These are phyloP conservation scores for Candida khao-thaluensis DNA, from an alignment of 805 yeast genomes.

Conservation along the genomic window DNA sequence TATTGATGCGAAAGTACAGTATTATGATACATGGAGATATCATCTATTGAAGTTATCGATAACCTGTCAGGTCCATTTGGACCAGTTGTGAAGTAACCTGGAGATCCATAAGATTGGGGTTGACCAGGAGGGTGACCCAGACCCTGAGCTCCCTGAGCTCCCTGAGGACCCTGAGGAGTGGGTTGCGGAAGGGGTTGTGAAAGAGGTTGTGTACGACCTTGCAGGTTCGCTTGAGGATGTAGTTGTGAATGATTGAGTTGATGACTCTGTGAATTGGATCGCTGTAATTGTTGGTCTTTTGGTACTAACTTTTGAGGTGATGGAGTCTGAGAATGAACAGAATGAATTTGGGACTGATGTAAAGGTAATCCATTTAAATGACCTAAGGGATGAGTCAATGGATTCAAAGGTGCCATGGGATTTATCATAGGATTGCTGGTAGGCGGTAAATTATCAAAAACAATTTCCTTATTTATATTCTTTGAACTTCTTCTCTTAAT, in stretches of 20 bases:
- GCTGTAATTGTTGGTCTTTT: too few species aligned
- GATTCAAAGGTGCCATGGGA: constrained; percentile 1
- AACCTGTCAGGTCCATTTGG: constrained; percentile 5
- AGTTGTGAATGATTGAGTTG: constrained; percentile 1
- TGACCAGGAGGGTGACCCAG: constrained; percentile 1
- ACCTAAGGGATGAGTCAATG: background rate
- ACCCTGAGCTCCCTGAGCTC: too few species aligned
- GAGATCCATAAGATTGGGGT: constrained; percentile 1
- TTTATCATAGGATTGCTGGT: constrained; percentile 8
- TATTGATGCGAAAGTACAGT: constrained; percentile 5
- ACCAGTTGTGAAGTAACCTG: constrained; percentile 2
- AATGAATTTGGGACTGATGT: background rate
- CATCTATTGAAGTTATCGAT: constrained; percentile 4
- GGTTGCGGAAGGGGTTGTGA: background rate
- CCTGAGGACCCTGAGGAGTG: background rate
- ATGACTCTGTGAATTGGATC: background rate
- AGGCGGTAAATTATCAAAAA: constrained; percentile 24
- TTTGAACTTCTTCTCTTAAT: constrained; percentile 74
- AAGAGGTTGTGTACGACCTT: constrained; percentile 20
- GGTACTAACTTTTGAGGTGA: background rate
- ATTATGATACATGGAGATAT: constrained; percentile 7
- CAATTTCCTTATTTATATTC: constrained; percentile 40
- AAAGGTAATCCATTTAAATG: constrained; percentile 1
- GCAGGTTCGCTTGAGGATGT: background rate
- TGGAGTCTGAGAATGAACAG: background rate